Evolutionary conservation across 73 alveolate species (phyloP).

Genomic region (Paramecium pentaurelia): DNA sequence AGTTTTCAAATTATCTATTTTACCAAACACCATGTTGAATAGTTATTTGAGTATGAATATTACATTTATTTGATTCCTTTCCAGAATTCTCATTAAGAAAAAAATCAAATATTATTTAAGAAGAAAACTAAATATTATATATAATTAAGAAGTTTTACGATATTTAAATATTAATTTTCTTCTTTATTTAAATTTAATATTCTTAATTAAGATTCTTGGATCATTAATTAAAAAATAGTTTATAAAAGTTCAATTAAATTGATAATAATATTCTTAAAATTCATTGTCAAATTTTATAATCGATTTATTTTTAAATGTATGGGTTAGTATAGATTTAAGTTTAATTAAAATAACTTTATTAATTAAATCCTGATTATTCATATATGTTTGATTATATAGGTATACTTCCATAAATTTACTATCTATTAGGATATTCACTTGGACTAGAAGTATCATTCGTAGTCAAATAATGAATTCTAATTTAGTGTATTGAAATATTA

Average conservation of each 20-base stretch:
- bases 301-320: too few species aligned
- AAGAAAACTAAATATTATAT: too few species aligned
- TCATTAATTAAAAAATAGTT: background rate
- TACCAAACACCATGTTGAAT: too few species aligned
- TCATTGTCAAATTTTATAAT: background rate
- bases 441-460: background rate
- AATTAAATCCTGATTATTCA: background rate
- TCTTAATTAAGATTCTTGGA: background rate
- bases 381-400: background rate
- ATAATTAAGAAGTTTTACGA: too few species aligned
- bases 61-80: too few species aligned
- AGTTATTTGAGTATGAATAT: too few species aligned
- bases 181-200: too few species aligned
- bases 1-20: too few species aligned
- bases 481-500: background rate
- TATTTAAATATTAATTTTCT: too few species aligned
- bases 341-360: background rate
- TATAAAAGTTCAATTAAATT: background rate
- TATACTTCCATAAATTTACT: background rate
- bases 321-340: background rate
- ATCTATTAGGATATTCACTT: background rate
- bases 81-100: too few species aligned
- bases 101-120: too few species aligned
- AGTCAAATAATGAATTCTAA: background rate
- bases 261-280: background rate